A percentile compares a stretch with the other conserved stretches of the same genome.
phyloP scores from a whole-genome alignment of 2,329 filamentous ascomycete genomes.

The Penicillium aurantiogriseum region DNA sequence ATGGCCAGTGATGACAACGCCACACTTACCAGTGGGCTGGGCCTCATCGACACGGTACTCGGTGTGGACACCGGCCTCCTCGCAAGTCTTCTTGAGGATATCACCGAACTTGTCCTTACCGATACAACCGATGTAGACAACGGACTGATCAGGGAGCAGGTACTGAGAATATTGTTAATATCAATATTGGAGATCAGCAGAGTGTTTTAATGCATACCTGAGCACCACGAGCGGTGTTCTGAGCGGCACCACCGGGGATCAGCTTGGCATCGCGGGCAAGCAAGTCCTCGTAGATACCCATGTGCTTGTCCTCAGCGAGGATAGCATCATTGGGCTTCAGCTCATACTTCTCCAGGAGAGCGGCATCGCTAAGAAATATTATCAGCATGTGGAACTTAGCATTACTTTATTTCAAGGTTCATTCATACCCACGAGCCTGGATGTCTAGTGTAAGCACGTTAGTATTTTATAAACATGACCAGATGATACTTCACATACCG shows the following conservation, averaged over 20 bases:
- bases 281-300: constrained; percentile 87
- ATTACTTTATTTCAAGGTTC: constrained; percentile 8
- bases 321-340: constrained; percentile 98
- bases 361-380: constrained; percentile 62
- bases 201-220: constrained; percentile 52
- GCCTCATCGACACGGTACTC: constrained; percentile 90
- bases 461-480: constrained; percentile 14
- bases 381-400: constrained; percentile 8
- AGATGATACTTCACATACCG: constrained; percentile 51
- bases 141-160: constrained; percentile 83
- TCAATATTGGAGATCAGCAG: background rate
- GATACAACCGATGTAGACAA: constrained; percentile 90
- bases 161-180: constrained; percentile 56
- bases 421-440: constrained; percentile 68
- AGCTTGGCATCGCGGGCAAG: constrained; percentile 89
- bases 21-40: constrained; percentile 86
- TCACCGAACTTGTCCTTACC: constrained; percentile 95
- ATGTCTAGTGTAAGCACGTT: constrained; percentile 63
- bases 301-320: constrained; percentile 88
- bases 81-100: constrained; percentile 80
- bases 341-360: constrained; percentile 85
- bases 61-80: constrained; percentile 82
- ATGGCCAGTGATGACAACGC: constrained; percentile 94
- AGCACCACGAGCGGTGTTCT: constrained; percentile 95
- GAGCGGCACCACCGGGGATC: constrained; percentile 92